A percentile compares a stretch with the other conserved stretches of the same genome.
phyloP scores from a whole-genome alignment of 371 early-diverging fungal species.

The Syncephalastrum sp. region DNA sequence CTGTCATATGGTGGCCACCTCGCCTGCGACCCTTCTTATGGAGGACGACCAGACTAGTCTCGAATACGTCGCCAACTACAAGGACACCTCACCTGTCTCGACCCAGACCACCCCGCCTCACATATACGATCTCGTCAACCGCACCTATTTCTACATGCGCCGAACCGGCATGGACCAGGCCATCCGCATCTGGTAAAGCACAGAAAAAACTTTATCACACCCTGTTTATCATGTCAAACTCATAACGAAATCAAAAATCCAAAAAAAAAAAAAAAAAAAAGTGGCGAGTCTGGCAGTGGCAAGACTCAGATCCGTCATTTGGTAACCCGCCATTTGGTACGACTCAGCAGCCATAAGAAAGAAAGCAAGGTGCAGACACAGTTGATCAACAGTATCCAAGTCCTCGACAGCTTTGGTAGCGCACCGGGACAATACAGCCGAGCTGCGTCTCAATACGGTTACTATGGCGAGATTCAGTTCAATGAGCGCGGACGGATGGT shows the following conservation, averaged over 20 bases:
- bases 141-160: conserved; percentile 45
- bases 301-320: conserved; percentile 72
- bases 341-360: conserved; percentile 72
- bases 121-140: conserved; percentile 41
- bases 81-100: conserved; percentile 16
- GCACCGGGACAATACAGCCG: conserved; percentile 71
- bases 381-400: conserved; percentile 63
- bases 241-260: too few species aligned
- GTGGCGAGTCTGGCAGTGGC: conserved; percentile 85
- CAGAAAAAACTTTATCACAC: too few species aligned
- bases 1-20: conserved; percentile 46
- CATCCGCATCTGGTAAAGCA: conserved; percentile 33
- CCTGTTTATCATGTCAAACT: too few species aligned
- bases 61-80: conserved; percentile 40
- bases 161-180: conserved; percentile 42
- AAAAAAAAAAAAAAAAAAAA: conserved; percentile 17
- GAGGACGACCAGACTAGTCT: conserved; percentile 45
- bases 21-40: conserved; percentile 49
- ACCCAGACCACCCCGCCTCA: conserved; percentile 32
- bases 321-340: conserved; percentile 66
- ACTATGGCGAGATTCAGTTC: conserved; percentile 91
- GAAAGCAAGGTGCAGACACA: conserved; percentile 74
- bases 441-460: conserved; percentile 89
- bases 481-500: conserved; percentile 84
- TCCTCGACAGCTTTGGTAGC: conserved; percentile 86